Base-by-base conservation (phyloP, 345 rosid species). In the Cardiospermum halicacabum region DNA sequence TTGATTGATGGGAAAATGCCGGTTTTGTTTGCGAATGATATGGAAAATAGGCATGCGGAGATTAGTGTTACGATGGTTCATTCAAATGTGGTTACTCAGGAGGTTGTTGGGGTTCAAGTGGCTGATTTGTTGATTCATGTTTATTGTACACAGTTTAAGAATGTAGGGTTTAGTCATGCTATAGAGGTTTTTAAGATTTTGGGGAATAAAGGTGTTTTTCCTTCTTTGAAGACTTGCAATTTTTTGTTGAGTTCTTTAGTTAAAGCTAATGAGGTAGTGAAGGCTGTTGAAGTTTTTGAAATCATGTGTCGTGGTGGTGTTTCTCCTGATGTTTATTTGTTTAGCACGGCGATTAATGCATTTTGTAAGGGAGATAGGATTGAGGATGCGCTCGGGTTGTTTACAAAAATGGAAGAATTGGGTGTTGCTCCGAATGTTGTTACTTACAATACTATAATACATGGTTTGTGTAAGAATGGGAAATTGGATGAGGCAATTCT, bases 401-500 rank as follows among this genome's bases (percentile, higher is more conserved):
- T 88, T 59, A 51, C 71, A 0, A 73, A 69, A 55, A 88, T 91
- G 96, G 83, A 80, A 57, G 70, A 78, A 56, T 42, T 65, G 64
- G 83, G 91, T 56, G 57, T 78, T 32, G 42, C 76, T 66, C 93
- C 96, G 0, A 88, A 86, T 57, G 87, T 79, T 47, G 88, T 83
- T 62, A 80, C 96, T 3, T 91, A 78, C 42, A 91, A 91, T 53
- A 75, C 70, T 74, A 67, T 91, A n/a, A 86, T 91, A 27, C 84
- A 84, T 68, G 97, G 96, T 31, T 54, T 91, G 32, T 89, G 88
- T 74, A 80, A 77, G 81, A 75, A 60, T 30, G 83, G 91, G 60
- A 83, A 83, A 73, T 31, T 81, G 39, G 69, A 80, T 58, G 91
- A 85, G 62, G 93, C 88, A 16, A 73, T 83, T 56, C 66, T 47